Evolutionary conservation across 495 filamentous ascomycete genomes (phyloP).

Genomic region (Podospora pseudopauciseta): DNA sequence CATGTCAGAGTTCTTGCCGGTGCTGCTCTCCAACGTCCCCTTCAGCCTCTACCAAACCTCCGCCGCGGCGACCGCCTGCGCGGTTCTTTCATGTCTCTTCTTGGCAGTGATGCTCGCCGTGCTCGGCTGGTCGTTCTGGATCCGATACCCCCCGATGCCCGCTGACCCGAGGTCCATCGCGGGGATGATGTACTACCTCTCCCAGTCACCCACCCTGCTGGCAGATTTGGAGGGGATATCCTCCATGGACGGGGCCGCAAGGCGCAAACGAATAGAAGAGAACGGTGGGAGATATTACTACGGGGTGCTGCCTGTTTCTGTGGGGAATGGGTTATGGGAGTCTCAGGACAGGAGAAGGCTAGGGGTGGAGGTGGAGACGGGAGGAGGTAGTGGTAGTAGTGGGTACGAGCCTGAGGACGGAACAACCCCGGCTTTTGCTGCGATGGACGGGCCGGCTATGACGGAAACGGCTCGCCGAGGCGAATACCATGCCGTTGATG

Average conservation of each 20-base stretch:
- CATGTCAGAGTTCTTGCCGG: constrained; percentile 33
- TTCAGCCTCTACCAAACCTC: constrained; percentile 32
- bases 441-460: not conserved
- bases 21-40: constrained; percentile 35
- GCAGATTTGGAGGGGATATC: constrained; percentile 30
- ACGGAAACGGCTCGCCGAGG: not conserved
- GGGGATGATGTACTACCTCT: constrained; percentile 35
- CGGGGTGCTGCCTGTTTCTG: constrained; percentile 22
- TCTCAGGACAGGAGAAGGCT: constrained; percentile 16
- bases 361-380: constrained; percentile 27
- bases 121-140: constrained; percentile 26
- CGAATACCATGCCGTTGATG: not conserved
- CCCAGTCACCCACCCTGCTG: constrained; percentile 24
- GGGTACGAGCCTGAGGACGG: constrained; percentile 3
- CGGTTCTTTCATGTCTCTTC: constrained; percentile 22
- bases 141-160: constrained; percentile 36
- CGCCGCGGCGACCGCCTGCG: constrained; percentile 27
- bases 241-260: constrained; percentile 17
- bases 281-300: constrained; percentile 32
- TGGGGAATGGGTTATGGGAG: constrained; percentile 5
- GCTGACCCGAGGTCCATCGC: constrained; percentile 34
- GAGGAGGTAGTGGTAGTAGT: not conserved
- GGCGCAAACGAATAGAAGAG: constrained; percentile 20
- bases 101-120: constrained; percentile 26
- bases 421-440: constrained; percentile 5